A percentile compares a stretch with the other conserved stretches of the same genome.
These are phyloP conservation scores for Aspergillus persii DNA, from an alignment of 2,329 filamentous ascomycete genomes.

Conservation along the genomic window DNA sequence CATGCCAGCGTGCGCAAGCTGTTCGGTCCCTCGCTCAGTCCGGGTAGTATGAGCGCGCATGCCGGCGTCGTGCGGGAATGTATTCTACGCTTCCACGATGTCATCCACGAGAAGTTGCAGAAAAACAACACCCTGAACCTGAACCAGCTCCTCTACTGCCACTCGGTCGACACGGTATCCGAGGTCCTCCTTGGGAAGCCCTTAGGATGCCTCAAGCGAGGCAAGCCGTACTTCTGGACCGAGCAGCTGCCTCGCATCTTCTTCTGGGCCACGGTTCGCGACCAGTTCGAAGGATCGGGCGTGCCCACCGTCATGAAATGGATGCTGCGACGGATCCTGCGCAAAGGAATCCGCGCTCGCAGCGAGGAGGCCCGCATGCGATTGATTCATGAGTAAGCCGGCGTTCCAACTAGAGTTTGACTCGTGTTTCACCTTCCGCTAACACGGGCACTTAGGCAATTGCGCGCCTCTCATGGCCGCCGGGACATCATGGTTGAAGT, in stretches of 20 bases:
- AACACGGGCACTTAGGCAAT: slow-evolving; percentile 14
- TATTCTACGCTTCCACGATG: slow-evolving; percentile 18
- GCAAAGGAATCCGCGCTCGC: slow-evolving; percentile 22
- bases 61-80: slow-evolving; percentile 22
- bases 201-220: slow-evolving; percentile 23
- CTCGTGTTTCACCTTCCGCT: neutral
- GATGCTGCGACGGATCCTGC: slow-evolving; percentile 24
- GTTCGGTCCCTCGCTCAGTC: slow-evolving; percentile 24
- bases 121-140: slow-evolving; percentile 11
- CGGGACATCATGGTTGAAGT: slow-evolving; percentile 29
- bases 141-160: slow-evolving; percentile 25
- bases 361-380: slow-evolving; percentile 25
- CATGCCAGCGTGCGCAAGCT: slow-evolving; percentile 24
- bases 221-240: slow-evolving; percentile 27
- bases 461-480: slow-evolving; percentile 19
- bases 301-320: slow-evolving; percentile 26
- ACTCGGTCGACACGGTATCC: slow-evolving; percentile 25
- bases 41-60: slow-evolving; percentile 21
- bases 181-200: slow-evolving; percentile 26
- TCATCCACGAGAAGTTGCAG: slow-evolving; percentile 12
- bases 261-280: slow-evolving; percentile 26
- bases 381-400: slow-evolving; percentile 22
- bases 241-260: slow-evolving; percentile 27
- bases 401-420: neutral
- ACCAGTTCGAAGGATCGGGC: slow-evolving; percentile 27